Percentiles rank a stretch among this genome's conserved stretches.
These are phyloP conservation scores for Triticum timopheevii DNA, from an alignment of 176 grass and related monocot species.

Conservation along the genomic window DNA sequence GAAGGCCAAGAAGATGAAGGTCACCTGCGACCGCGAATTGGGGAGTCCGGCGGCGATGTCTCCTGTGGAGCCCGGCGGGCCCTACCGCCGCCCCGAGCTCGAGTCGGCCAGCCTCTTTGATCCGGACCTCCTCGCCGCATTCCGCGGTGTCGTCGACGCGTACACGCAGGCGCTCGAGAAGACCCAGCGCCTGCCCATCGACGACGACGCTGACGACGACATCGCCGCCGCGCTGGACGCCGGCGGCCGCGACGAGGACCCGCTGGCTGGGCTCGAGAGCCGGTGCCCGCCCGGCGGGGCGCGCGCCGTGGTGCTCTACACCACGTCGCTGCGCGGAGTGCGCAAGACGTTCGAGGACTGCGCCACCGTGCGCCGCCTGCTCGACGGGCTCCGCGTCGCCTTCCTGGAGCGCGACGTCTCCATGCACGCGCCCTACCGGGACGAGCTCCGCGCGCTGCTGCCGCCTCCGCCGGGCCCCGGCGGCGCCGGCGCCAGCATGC, in stretches of 20 bases:
- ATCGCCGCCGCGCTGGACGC: not conserved
- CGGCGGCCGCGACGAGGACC: constrained; percentile 16
- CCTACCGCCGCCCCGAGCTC: constrained; percentile 66
- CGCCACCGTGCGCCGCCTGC: constrained; percentile 50
- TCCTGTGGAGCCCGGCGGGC: not conserved
- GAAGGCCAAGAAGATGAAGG: constrained; percentile 43
- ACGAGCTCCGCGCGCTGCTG: constrained; percentile 63
- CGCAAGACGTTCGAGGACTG: constrained; percentile 89
- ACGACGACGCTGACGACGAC: not conserved
- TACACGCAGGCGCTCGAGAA: constrained; percentile 40
- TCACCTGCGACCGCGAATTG: not conserved
- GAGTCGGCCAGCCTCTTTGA: constrained; percentile 77
- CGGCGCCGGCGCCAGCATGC: not conserved
- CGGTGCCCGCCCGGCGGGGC: constrained; percentile 63
- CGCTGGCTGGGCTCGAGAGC: constrained; percentile 42
- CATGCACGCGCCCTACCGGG: constrained; percentile 71
- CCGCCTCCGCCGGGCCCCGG: constrained; percentile 47
- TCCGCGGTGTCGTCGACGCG: constrained; percentile 63
- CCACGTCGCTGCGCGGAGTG: constrained; percentile 68
- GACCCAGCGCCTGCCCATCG: not conserved
- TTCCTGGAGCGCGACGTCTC: constrained; percentile 81
- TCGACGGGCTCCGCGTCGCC: constrained; percentile 58
- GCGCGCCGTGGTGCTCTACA: constrained; percentile 69
- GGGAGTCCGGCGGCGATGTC: not conserved
- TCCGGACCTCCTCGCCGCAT: constrained; percentile 84